These are phyloP conservation scores for Coniosporium tulheliwenetii DNA, from an alignment of 2,329 filamentous ascomycete genomes.

Conservation along the genomic window DNA sequence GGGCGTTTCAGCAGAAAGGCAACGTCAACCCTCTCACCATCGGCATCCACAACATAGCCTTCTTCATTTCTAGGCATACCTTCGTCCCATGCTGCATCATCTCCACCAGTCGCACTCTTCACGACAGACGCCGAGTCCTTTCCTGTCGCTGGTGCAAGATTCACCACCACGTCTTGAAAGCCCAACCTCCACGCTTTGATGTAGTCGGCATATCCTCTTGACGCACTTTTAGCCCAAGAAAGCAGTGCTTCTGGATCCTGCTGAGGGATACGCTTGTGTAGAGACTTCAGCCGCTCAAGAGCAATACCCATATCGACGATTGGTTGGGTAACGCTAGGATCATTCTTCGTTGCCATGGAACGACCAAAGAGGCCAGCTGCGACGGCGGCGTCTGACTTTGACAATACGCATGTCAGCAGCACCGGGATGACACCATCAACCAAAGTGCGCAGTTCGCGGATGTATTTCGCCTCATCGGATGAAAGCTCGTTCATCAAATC, in stretches of 20 bases:
- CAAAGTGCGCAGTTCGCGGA: slow-evolving; percentile 77
- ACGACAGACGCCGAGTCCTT: slow-evolving; percentile 36
- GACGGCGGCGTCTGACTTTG: slow-evolving; percentile 48
- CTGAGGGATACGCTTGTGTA: slow-evolving; percentile 68
- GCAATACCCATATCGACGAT: slow-evolving; percentile 90
- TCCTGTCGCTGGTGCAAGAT: slow-evolving; percentile 63
- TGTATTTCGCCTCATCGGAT: slow-evolving; percentile 75
- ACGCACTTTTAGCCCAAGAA: slow-evolving; percentile 64
- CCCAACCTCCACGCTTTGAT: slow-evolving; percentile 79
- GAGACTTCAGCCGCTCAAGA: slow-evolving; percentile 65
- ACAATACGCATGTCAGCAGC: slow-evolving; percentile 69
- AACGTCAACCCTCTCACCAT: slow-evolving; percentile 86
- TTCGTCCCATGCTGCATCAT: slow-evolving; percentile 35
- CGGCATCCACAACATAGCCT: slow-evolving; percentile 47
- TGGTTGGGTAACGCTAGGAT: slow-evolving; percentile 58
- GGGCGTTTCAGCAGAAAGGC: slow-evolving; percentile 84
- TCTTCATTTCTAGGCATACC: slow-evolving; percentile 41
- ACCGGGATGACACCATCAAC: slow-evolving; percentile 94
- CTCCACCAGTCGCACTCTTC: slow-evolving; percentile 17
- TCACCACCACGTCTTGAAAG: slow-evolving; percentile 89
- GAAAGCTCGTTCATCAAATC: slow-evolving; percentile 69
- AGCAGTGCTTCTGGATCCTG: slow-evolving; percentile 57
- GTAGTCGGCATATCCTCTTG: slow-evolving; percentile 72
- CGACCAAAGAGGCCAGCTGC: slow-evolving; percentile 53
- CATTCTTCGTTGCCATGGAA: slow-evolving; percentile 34